Evolutionary conservation across 2,329 filamentous ascomycete species (phyloP).

Genomic region (Diaporthe australafricana): DNA sequence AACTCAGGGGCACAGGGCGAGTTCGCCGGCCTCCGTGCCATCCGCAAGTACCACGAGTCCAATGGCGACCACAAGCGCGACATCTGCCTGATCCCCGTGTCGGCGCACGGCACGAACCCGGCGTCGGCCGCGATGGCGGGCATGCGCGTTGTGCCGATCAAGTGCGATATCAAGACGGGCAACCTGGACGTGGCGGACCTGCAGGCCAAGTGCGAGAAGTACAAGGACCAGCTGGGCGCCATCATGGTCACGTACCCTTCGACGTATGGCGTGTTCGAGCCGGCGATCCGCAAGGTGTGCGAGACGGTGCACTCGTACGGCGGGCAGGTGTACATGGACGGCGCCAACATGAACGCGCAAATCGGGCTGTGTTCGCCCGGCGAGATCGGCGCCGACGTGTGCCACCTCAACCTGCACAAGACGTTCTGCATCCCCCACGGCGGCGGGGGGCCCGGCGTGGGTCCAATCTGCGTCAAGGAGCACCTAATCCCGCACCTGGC

Average conservation of each 20-base stretch:
- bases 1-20: constrained; percentile 98
- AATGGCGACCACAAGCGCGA: constrained; percentile 79
- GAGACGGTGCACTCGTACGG: constrained; percentile 87
- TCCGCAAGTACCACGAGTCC: constrained; percentile 84
- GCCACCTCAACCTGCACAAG: constrained; percentile 97
- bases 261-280: constrained; percentile 96
- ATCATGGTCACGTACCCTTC: constrained; percentile 98
- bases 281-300: constrained; percentile 86
- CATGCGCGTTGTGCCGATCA: constrained; percentile 92
- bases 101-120: constrained; percentile 95
- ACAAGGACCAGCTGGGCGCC: constrained; percentile 85
- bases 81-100: constrained; percentile 94
- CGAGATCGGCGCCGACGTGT: constrained; percentile 95
- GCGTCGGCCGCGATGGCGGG: constrained; percentile 96
- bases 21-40: constrained; percentile 89
- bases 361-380: constrained; percentile 95
- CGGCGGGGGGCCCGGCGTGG: constrained; percentile 92
- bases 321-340: constrained; percentile 98
- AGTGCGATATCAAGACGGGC: constrained; percentile 87
- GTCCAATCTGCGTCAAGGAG: constrained; percentile 90
- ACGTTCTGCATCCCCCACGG: constrained; percentile 99
- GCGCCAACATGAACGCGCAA: constrained; percentile 98
- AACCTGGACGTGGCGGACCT: constrained; percentile 91
- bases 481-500: constrained; percentile 84
- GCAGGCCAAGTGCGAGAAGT: constrained; percentile 87